Evolutionary conservation across 1,284 basidiomycete genomes (phyloP), one percentile per base, ranked within the genome.

Genomic region (Puccinia horiana): DNA sequence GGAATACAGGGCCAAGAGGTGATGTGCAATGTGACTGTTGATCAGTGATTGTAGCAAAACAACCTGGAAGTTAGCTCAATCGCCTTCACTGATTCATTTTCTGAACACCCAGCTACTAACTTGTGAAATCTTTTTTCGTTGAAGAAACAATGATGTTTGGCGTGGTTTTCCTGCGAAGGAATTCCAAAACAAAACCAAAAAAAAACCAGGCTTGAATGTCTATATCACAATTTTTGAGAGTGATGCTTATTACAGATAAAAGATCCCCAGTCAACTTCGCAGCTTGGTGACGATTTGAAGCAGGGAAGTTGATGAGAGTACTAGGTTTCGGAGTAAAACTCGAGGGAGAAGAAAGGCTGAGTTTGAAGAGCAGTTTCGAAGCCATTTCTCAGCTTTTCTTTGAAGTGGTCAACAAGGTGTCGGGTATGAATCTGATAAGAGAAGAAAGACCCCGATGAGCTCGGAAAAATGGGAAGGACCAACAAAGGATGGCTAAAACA

Each of bases 91-190:
- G 35, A 23, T 32, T 11, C 26, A 20, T 29, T 18, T 61, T 3
- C 3, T 56, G 54, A 5, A 26, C 12, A 26, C 11, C 29, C 58
- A 61, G 12, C 29, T 2, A 61, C 67, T 2, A 14, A 73, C 78
- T 81, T 81, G 32, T 81, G 78, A 40, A 81, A 81, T 37, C 69
- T 20, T 47, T 35, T 81, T 56, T 81, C 78, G 56, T 81, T 81
- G 23, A 81, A 81, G 56, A 81, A 81, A 61, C 78, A 81, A 40
- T 81, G 78, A 63, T 61, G 42, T n/a, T 63, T 81, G 35, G 14
- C 40, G 23, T 69, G 54, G 44, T 81, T 81, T 14, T 42, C 78
- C 78, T 81, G 67, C 56, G 37, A 42, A 72, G 0, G 42, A 35
- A 40, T n/a, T n/a, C n/a, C n/a, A n/a, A n/a, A n/a, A n/a, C n/a